Conservation (phyloP, 345 rosid genomes). For the Brassica juncea region DNA sequence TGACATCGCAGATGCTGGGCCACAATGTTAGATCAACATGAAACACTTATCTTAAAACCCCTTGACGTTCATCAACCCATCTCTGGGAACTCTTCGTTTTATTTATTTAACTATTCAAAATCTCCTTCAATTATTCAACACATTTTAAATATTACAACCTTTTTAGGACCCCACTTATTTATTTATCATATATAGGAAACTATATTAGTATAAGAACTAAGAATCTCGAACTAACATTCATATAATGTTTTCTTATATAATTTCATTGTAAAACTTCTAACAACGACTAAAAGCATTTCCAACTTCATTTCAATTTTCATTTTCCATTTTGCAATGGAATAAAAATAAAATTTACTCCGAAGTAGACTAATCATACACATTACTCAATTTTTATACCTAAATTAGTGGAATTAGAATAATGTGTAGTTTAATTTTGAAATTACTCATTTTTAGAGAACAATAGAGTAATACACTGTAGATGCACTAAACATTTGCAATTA, state of each 20-base stretch:
- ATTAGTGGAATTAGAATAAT: background rate
- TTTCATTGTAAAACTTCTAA: background rate
- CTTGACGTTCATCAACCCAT: constrained; percentile 60
- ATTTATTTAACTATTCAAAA: background rate
- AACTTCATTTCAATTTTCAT: background rate
- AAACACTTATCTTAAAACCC: constrained; percentile 59
- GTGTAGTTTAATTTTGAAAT: background rate
- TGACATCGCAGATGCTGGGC: constrained; percentile 35
- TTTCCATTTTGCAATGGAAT: background rate
- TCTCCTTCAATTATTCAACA: constrained; percentile 21
- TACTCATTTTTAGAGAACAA: background rate
- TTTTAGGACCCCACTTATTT: background rate
- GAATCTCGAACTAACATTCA: background rate
- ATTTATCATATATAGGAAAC: background rate
- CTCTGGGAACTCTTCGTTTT: constrained; percentile 42
- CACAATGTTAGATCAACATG: constrained; percentile 62
- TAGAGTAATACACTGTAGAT: background rate
- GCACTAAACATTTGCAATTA: background rate
- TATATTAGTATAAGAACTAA: background rate
- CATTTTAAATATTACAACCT: background rate
- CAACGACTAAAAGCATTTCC: background rate
- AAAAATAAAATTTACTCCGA: background rate
- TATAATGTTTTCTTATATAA: too few relatives aligned
- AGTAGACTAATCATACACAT: background rate
- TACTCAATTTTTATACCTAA: background rate